Evolutionary conservation across 441 rosid genomes (phyloP), one percentile per base, ranked within the genome.

Genomic region (Pelargonium myrrhifolium): DNA sequence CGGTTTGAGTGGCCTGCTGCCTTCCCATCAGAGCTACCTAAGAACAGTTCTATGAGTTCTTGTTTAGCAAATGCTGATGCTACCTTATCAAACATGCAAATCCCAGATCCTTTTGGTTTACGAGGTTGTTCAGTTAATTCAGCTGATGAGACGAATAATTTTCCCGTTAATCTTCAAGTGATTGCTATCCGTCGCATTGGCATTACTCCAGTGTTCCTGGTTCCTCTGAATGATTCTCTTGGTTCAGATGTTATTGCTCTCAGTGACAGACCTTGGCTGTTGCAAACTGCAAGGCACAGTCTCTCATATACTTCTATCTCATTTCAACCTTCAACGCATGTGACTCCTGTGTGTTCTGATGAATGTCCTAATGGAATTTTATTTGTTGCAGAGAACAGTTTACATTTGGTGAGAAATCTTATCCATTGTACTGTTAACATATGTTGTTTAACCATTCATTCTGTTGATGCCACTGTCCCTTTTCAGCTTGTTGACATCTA

Each of bases 241-340:
- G 93, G 89, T 72, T 72, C 97, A 18, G 97, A 95, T 78, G 82
- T 95, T 65, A 89, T 95, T 80, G 95, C 84, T 67, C 94, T 95
- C 69, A 89, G 99, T 79, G 98, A 90, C 74, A 86, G 99, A 77
- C 98, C 96, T 21, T 95, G 99, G 99, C 81, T 95, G 71, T 76
- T 95, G 83, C 96, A 90, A 74, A 82, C 95, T 72, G 97, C 97
- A 67, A 86, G 96, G 73, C 98, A 92, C 73, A 85, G 98, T 80
- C 88, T 95, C 69, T 83, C 97, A 59, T 90, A 86, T 81, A 81
- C 90, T 55, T 95, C 99, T 70, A 85, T 95, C 68, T 87, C 99
- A 47, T 95, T 92, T 80, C 98, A 89, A 81, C 86, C 96, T 67
- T 89, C 98, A 67, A 89, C 99, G 53, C 98, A 92, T 89, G 96